Evolutionary conservation across 257 asterid species (phyloP), one percentile per base, ranked within the genome.

Genomic region (Solanum rostratum): DNA sequence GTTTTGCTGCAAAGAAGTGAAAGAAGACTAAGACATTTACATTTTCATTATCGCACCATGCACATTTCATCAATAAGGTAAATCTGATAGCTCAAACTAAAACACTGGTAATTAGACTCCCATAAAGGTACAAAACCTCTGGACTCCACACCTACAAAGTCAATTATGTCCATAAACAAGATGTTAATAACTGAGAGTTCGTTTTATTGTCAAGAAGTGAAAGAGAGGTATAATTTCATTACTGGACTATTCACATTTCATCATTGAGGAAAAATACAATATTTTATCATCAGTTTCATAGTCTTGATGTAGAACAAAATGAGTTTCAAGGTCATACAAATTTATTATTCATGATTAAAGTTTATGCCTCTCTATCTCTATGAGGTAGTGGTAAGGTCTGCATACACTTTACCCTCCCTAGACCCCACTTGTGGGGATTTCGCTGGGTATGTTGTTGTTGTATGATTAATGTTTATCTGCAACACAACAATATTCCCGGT

Each of bases 51-150:
- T 74, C 15, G 15, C 60, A 74, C 33, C 24, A 8, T 46, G 5
- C 70, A 83, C 55, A 37, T 83, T 49, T 66, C 15, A 83, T 69
- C 45, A 54, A 30, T 52, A 33, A 84, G 52, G 30, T 78, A 50
- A 29, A 78, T 29, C 82, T 50, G 45, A 91, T 73, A 95, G 80
- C 74, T 97, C 97, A 85, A 69, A 93, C 85, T 96, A 97, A 89
- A 95, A 88, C 83, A 96, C 97, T 41, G 97, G 95, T 83, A 93
- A 88, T 86, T 88, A 85, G 96, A 92, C 90, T 96, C 97, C 97
- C 90, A 92, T 69, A 95, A 86, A 70, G 98, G 93, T 84, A 95
- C 87, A 46, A 24, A 86, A 92, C 91, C 82, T 89, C 89, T 20
- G 98, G 95, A 24, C 98, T 91, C 97, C 98, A 92, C 30, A 94